Evolutionary conservation across 257 asterid species (phyloP).

Genomic region (Capsicum pubescens): DNA sequence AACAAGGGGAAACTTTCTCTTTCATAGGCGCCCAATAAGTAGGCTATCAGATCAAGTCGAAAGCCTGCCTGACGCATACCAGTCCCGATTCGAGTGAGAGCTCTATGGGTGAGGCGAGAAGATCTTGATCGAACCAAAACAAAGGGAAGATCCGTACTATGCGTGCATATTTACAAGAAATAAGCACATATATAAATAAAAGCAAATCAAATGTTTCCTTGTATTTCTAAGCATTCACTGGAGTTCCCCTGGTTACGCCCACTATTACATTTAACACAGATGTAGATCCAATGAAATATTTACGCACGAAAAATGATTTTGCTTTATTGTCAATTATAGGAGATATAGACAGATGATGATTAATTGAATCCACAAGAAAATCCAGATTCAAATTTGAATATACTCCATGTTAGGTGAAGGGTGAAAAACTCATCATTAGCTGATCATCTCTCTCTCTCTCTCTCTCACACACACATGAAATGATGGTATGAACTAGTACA

Average conservation of each 20-base stretch:
- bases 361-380: not conserved
- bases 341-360: not conserved
- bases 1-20: too few relatives aligned
- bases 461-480: not conserved
- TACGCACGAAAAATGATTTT: not conserved
- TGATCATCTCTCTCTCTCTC: not conserved
- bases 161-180: not conserved
- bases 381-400: slow-evolving; percentile 16
- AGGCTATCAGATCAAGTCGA: too few relatives aligned
- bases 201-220: not conserved
- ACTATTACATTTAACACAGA: not conserved
- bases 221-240: not conserved
- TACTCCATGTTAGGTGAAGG: slow-evolving; percentile 20
- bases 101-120: too few relatives aligned
- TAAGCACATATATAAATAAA: not conserved
- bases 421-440: slow-evolving; percentile 17
- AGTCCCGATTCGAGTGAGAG: too few relatives aligned
- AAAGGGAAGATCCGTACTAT: not conserved
- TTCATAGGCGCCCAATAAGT: too few relatives aligned
- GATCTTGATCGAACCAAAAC: too few relatives aligned
- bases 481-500: slow-evolving; percentile 6
- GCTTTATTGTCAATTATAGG: not conserved
- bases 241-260: not conserved
- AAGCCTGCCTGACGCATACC: too few relatives aligned
- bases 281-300: not conserved